Base-by-base conservation (phyloP, 2,329 filamentous ascomycete species). In the Paecilomyces dactylethromorphus region DNA sequence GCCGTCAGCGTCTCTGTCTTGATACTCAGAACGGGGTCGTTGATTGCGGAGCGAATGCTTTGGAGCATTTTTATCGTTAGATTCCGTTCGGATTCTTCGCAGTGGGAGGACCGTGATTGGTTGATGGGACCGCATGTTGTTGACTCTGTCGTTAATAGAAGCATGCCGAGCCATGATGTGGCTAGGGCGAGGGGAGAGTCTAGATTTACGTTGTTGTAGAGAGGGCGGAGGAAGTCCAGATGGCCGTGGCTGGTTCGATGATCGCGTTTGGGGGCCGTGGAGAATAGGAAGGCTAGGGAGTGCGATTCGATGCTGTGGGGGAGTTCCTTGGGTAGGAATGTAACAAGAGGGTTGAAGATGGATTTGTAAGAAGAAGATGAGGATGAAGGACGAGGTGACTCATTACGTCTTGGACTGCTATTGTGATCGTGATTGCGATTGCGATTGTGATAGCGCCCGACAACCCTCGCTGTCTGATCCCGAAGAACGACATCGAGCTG, bases 111-210 rank as follows among this genome's bases (percentile, higher is more conserved):
- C 5, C 24, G 24, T 26, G 24, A 26, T 26, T 39, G 13, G 33
- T 13, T 31, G 15, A 33, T 39, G 55, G 3, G 3, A 29, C 24
- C 31, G 33, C 24, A 13, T 49, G 22, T n/a, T n/a, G 12, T 31
- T 56, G 22, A 50, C 18, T n/a, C 53, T 31, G 15, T 26, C 13
- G 49, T 29, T 24, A 60, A 24, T n/a, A 54, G 21, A 51, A 60
- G 50, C 18, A 55, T 51, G 29, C 45, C 53, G 29, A 60, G 32
- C 56, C 59, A 60, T 21, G 56, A 53, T 45, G 59, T 60, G 12
- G 56, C 35, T n/a, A 56, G 18, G 4, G 56, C 53, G 32, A 60
- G 33, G 4, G 53, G 45, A 11, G 56, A 58, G 15, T 49, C 29
- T n/a, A 53, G 50, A 7, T 56, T 35, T 10, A 31, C 26, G 53